Base-by-base conservation (phyloP, 192 early-diverging fungal genomes). In the Coemansia erecta region DNA sequence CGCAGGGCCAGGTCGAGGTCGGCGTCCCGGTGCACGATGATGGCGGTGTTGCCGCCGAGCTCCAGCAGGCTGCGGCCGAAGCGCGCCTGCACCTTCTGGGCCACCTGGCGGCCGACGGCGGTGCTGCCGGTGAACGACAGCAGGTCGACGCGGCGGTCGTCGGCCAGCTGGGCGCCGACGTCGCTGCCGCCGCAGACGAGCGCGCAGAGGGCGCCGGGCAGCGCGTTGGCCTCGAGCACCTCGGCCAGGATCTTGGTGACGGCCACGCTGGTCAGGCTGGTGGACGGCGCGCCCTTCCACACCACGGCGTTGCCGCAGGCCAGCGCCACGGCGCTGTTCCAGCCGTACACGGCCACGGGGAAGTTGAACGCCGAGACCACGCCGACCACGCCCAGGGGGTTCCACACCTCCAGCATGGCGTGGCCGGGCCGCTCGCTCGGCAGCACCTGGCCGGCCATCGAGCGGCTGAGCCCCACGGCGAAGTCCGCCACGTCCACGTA, bases 291-390 rank as follows among this genome's bases (percentile, higher is more conserved):
- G n/a, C 85, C 85, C 70, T 92, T 95, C 95, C 95, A 98, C 33
- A 98, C 68, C 1, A 92, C 89, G 13, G 90, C 81, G 70, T 98
- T 98, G 26, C 95, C 95, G 61, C 90, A 91, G 15, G 94, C 89
- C 43, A 95, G 68, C 19, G 88, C 88, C 26, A 98, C 77, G 9
- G 95, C 91, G 62, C 85, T 85, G 83, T 98, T 98, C 95, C 95
- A 98, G 13, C 95, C 93, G 68, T 91, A 91, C 47, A 92, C 90
- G 18, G 92, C 90, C 4, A 89, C 85, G 22, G 95, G 95, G 79
- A 95, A 98, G 81, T 98, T 98, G 74, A 90, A 98, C 15, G 95
- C 94, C 31, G 90, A 92, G 68, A 98, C 93, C 56, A 98, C 87
- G 60, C 92, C 95, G 22, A 94, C 90, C 21, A 85, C 85, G 44